Percentiles rank a stretch among this genome's conserved stretches.
Conservation (phyloP, 371 early-diverging fungal species). For the Umbelopsis sp. region DNA sequence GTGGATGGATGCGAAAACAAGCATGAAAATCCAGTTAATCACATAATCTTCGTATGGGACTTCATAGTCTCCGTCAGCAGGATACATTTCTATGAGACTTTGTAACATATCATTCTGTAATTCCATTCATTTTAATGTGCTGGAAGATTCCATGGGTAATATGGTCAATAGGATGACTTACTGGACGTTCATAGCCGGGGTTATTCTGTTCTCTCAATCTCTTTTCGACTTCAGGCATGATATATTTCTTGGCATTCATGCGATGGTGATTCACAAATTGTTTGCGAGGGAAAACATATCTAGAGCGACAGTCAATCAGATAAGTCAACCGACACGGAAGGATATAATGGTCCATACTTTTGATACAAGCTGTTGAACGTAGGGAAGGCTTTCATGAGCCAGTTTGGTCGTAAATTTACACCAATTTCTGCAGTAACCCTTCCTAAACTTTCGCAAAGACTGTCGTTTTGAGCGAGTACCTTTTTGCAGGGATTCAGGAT, state of each 20-base stretch:
- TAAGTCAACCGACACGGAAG: too few species aligned
- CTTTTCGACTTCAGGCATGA: conserved; percentile 20
- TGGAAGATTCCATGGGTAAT: too few species aligned
- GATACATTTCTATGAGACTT: conserved; percentile 20
- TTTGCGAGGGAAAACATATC: conserved; percentile 15
- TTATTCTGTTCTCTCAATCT: background rate
- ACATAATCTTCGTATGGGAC: conserved; percentile 24
- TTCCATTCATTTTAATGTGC: background rate
- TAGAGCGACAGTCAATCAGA: background rate
- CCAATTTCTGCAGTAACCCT: conserved; percentile 23
- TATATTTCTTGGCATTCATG: conserved; percentile 19
- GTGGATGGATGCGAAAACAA: conserved; percentile 48
- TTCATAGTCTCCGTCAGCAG: conserved; percentile 17
- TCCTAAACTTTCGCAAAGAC: conserved; percentile 24
- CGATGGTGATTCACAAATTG: conserved; percentile 16
- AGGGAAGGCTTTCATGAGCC: conserved; percentile 31
- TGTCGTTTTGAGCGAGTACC: conserved; percentile 7
- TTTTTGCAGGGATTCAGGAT: background rate
- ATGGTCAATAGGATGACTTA: background rate
- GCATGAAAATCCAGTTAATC: conserved; percentile 22
- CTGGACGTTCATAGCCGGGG: background rate
- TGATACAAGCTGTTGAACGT: conserved; percentile 28
- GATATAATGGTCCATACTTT: conserved; percentile 22
- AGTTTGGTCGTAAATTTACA: conserved; percentile 23
- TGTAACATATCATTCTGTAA: conserved; percentile 29